Percentiles rank a stretch among this genome's conserved stretches.
Conservation (phyloP, 345 rosid genomes). For the Salix suchowensis region DNA sequence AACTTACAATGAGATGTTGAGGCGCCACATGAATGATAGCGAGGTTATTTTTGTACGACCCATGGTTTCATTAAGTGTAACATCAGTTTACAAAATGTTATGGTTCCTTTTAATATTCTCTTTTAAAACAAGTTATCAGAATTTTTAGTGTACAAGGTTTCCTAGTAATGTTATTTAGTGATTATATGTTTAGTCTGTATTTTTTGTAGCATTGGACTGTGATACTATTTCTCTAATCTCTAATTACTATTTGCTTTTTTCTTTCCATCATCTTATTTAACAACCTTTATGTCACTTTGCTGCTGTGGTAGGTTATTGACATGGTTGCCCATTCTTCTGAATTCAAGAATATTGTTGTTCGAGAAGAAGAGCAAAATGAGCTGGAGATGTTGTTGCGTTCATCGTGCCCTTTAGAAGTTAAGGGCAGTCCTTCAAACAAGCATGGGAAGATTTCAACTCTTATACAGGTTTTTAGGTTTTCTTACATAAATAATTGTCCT, state of each 20-base stretch:
- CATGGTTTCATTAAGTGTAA: not conserved
- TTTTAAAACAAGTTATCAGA: not conserved
- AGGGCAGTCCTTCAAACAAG: conserved; percentile 90
- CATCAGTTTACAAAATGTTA: conserved; percentile 12
- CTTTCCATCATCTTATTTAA: conserved; percentile 10
- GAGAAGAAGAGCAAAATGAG: conserved; percentile 96
- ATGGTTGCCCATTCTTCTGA: conserved; percentile 98
- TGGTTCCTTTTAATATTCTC: conserved; percentile 7
- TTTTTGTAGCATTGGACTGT: not conserved
- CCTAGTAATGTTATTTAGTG: not conserved
- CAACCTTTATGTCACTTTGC: conserved; percentile 11
- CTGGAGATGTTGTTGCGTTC: conserved; percentile 70
- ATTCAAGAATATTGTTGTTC: conserved; percentile 89
- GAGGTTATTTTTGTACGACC: conserved; percentile 50
- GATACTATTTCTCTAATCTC: not conserved
- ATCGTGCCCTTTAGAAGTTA: conserved; percentile 81
- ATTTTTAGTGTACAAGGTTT: not conserved
- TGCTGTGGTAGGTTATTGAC: conserved; percentile 59
- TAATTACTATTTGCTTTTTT: not conserved
- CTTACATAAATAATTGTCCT: conserved; percentile 9
- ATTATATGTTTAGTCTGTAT: not conserved
- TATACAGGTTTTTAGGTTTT: conserved; percentile 59
- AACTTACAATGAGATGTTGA: conserved; percentile 92
- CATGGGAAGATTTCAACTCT: conserved; percentile 94
- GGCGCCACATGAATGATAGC: conserved; percentile 86